Conservation (phyloP, 805 yeast species). For the Candida rishiriensis region DNA sequence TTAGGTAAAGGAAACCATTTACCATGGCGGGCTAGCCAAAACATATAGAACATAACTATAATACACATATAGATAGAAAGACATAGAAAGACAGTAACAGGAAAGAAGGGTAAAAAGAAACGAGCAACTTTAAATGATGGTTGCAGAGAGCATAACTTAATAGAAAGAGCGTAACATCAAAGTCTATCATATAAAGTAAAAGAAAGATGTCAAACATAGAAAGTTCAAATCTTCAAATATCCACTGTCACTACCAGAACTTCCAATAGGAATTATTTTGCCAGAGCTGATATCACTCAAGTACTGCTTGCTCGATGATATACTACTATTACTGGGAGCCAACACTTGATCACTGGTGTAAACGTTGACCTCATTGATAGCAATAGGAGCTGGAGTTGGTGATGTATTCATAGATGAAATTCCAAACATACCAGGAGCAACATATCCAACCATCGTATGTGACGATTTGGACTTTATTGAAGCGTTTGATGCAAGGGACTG, state of each 20-base stretch:
- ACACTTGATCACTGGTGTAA: conserved; percentile 15
- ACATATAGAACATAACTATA: too few species aligned
- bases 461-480: conserved; percentile 11
- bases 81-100: too few species aligned
- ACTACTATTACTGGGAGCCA: conserved; percentile 1
- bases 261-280: conserved; percentile 9
- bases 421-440: conserved; percentile 8
- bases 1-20: too few species aligned
- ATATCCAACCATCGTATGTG: conserved; percentile 14
- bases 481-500: conserved; percentile 17
- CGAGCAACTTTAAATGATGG: too few species aligned
- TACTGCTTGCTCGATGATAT: conserved; percentile 17
- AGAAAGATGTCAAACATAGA: not conserved
- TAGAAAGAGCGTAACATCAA: not conserved
- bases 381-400: conserved; percentile 14
- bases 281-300: conserved; percentile 18
- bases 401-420: conserved; percentile 7
- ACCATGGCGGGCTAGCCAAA: too few species aligned
- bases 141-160: not conserved
- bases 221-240: not conserved
- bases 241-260: not conserved
- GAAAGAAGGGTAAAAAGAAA: too few species aligned
- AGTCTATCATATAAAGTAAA: not conserved
- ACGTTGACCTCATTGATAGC: conserved; percentile 15
- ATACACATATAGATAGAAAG: too few species aligned